Conservation (phyloP, 768 basidiomycete species). For the Mycena galericulata region DNA sequence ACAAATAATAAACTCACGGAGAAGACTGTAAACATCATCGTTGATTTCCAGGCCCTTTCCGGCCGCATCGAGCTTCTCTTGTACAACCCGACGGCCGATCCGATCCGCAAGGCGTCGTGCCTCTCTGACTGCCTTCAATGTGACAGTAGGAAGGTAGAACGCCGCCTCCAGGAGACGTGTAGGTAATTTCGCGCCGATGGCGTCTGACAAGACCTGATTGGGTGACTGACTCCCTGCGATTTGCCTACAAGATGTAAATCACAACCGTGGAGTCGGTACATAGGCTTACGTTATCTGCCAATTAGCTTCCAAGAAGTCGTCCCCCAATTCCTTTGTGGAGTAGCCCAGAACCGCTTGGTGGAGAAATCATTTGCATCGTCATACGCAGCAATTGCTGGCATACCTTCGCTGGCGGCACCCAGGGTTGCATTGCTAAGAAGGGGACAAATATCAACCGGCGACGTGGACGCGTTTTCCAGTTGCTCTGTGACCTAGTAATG, state of each 20-base stretch:
- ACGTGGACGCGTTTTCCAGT: neutral
- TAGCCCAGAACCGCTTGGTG: neutral
- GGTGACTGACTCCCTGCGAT: neutral
- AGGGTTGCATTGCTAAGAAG: neutral
- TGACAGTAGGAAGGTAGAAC: conserved; percentile 13
- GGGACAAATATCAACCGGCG: neutral
- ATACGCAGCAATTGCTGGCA: neutral
- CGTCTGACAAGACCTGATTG: conserved; percentile 2
- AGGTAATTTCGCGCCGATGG: neutral
- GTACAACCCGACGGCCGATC: neutral
- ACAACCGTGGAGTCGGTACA: too few relatives aligned
- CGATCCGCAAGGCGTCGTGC: neutral
- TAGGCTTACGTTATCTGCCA: neutral
- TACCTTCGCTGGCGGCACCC: neutral
- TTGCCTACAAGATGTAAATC: neutral
- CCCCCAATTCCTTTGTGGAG: neutral
- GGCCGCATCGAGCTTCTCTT: conserved; percentile 7
- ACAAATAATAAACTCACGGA: neutral
- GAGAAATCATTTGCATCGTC: neutral
- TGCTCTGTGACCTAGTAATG: neutral
- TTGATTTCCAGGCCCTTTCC: neutral
- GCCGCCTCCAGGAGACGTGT: neutral
- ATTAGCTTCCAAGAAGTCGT: neutral
- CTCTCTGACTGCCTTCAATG: conserved; percentile 6
- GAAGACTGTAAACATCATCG: conserved; percentile 14